A percentile compares a stretch with the other conserved stretches of the same genome.
Evolutionary conservation across 2,329 filamentous ascomycete species (phyloP).

Genomic region (Monosporascus cannonballus): DNA sequence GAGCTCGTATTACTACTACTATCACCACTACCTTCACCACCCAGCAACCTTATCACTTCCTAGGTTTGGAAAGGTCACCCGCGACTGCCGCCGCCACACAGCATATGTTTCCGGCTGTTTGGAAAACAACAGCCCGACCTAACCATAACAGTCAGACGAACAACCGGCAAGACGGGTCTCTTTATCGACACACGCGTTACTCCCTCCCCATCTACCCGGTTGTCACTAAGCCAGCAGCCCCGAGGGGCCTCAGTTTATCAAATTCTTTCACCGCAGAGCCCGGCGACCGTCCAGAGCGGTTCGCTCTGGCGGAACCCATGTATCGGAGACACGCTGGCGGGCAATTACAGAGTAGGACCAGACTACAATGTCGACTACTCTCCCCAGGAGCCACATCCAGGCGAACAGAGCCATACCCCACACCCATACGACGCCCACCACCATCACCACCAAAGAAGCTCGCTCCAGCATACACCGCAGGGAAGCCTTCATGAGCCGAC

Average conservation of each 20-base stretch:
- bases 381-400: slow-evolving; percentile 60
- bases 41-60: slow-evolving; percentile 15
- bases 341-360: slow-evolving; percentile 63
- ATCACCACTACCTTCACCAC: slow-evolving; percentile 9
- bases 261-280: slow-evolving; percentile 56
- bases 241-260: slow-evolving; percentile 46
- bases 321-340: slow-evolving; percentile 65
- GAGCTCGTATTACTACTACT: slow-evolving; percentile 13
- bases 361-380: slow-evolving; percentile 73
- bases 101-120: slow-evolving; percentile 32
- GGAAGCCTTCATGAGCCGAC: slow-evolving; percentile 41
- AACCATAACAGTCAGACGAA: slow-evolving; percentile 18
- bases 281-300: slow-evolving; percentile 67
- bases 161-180: slow-evolving; percentile 23
- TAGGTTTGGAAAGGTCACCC: slow-evolving; percentile 14
- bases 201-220: slow-evolving; percentile 21
- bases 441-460: slow-evolving; percentile 40
- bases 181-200: slow-evolving; percentile 25
- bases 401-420: slow-evolving; percentile 57
- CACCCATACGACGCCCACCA: slow-evolving; percentile 53
- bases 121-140: slow-evolving; percentile 23
- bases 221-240: slow-evolving; percentile 40
- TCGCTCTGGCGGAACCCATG: slow-evolving; percentile 74
- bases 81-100: slow-evolving; percentile 17
- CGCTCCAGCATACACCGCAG: slow-evolving; percentile 42